phyloP scores from a whole-genome alignment of 2,329 filamentous ascomycete genomes.

The Dactylella cylindrospora region DNA sequence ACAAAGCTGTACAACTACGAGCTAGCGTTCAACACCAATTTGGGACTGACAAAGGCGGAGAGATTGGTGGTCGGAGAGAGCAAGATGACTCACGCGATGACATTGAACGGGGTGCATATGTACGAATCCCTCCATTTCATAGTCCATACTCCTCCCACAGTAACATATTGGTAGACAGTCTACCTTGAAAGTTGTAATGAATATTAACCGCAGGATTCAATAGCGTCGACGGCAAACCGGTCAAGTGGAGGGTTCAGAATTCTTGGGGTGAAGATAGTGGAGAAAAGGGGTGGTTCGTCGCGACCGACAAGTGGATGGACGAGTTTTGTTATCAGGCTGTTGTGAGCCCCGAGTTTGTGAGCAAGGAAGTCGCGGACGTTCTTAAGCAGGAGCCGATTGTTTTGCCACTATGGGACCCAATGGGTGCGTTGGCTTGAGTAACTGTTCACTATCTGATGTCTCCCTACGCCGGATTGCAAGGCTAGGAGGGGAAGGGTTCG shows the following conservation, averaged over 20 bases:
- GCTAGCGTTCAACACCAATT: conserved; percentile 75
- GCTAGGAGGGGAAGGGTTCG: too few species aligned
- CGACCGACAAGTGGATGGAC: conserved; percentile 68
- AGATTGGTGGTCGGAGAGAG: conserved; percentile 72
- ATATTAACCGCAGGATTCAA: not conserved
- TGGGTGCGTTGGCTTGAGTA: conserved; percentile 70
- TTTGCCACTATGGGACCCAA: conserved; percentile 76
- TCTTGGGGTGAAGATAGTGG: conserved; percentile 73
- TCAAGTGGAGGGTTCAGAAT: conserved; percentile 85
- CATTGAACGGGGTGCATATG: conserved; percentile 76
- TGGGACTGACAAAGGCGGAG: conserved; percentile 74
- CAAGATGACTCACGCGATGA: conserved; percentile 91
- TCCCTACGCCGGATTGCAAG: too few species aligned
- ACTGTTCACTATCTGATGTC: too few species aligned
- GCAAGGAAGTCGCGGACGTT: conserved; percentile 68
- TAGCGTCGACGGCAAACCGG: conserved; percentile 64
- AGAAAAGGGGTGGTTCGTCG: conserved; percentile 82
- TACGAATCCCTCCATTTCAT: not conserved
- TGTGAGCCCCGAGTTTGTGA: conserved; percentile 70
- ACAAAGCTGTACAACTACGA: conserved; percentile 73
- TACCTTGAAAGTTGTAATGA: not conserved
- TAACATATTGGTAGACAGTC: not conserved
- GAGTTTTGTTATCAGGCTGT: conserved; percentile 85
- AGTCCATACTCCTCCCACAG: too few species aligned
- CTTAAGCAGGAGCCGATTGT: conserved; percentile 70